These are phyloP conservation scores for Eucalyptus albens DNA, from an alignment of 345 rosid genomes.

Conservation along the genomic window DNA sequence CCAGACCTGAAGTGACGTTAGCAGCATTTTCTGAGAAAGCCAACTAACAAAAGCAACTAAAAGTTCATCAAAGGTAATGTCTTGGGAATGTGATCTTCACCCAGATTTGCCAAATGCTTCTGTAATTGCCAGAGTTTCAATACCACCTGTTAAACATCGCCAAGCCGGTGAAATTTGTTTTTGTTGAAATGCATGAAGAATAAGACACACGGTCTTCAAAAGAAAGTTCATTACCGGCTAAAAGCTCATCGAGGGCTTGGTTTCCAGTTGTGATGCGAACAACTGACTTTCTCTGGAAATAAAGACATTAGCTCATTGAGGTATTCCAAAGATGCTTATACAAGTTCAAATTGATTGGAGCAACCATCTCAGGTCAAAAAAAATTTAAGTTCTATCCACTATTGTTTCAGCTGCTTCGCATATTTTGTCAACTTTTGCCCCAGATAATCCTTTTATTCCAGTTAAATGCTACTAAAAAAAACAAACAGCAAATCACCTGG, in stretches of 20 bases:
- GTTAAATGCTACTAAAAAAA: not conserved
- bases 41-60: too few species aligned
- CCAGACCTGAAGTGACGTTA: too few species aligned
- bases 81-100: not conserved
- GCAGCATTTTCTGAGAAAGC: too few species aligned
- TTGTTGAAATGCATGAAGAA: not conserved
- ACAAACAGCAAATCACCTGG: accelerated
- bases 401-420: not conserved
- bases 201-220: not conserved
- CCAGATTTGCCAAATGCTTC: not conserved
- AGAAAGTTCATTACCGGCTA: not conserved
- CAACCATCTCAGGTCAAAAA: not conserved
- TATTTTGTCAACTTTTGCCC: not conserved
- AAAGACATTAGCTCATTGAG: not conserved
- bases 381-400: not conserved
- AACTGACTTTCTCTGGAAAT: not conserved
- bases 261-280: not conserved
- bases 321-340: not conserved
- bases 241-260: not conserved
- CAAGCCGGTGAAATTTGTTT: not conserved
- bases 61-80: too few species aligned
- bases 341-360: not conserved
- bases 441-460: not conserved
- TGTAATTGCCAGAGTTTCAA: not conserved
- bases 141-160: not conserved